These are phyloP conservation scores for Nicotiana obtusifolia DNA, from an alignment of 257 asterid species.

Conservation along the genomic window DNA sequence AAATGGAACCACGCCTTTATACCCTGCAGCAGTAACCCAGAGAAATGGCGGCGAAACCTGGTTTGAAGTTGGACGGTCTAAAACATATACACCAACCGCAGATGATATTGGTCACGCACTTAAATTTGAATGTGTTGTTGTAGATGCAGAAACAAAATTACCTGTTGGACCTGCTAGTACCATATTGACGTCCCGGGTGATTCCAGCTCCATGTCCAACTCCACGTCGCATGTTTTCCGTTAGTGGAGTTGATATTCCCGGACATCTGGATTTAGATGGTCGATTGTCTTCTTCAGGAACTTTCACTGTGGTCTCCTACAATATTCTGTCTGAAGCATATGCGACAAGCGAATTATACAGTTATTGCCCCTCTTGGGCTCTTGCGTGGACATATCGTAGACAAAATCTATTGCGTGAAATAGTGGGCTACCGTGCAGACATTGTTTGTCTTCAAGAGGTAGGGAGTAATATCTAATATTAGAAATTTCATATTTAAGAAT, in stretches of 20 bases:
- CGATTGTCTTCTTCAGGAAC: conserved; percentile 58
- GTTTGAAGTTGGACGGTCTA: conserved; percentile 87
- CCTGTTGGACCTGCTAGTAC: conserved; percentile 62
- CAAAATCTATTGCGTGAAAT: conserved; percentile 91
- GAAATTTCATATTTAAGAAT: background rate
- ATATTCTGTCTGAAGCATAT: conserved; percentile 66
- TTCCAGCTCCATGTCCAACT: conserved; percentile 94
- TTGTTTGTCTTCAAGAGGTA: conserved; percentile 99
- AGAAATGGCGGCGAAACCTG: conserved; percentile 86
- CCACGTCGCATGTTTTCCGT: conserved; percentile 75
- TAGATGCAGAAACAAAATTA: conserved; percentile 59
- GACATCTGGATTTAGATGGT: conserved; percentile 55
- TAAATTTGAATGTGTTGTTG: conserved; percentile 82
- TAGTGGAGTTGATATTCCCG: conserved; percentile 56
- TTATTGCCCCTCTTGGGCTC: conserved; percentile 99
- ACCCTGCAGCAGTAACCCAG: conserved; percentile 73
- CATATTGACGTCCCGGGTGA: conserved; percentile 76
- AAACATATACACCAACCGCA: conserved; percentile 86
- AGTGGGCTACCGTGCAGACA: conserved; percentile 84
- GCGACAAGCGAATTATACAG: conserved; percentile 67
- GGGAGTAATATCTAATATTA: background rate
- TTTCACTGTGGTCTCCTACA: conserved; percentile 93
- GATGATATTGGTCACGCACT: conserved; percentile 90
- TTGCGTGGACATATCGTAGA: conserved; percentile 94
- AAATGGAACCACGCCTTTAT: conserved; percentile 49